Evolutionary conservation across 1,284 basidiomycete genomes (phyloP).

Genomic region (Athelia sp.): DNA sequence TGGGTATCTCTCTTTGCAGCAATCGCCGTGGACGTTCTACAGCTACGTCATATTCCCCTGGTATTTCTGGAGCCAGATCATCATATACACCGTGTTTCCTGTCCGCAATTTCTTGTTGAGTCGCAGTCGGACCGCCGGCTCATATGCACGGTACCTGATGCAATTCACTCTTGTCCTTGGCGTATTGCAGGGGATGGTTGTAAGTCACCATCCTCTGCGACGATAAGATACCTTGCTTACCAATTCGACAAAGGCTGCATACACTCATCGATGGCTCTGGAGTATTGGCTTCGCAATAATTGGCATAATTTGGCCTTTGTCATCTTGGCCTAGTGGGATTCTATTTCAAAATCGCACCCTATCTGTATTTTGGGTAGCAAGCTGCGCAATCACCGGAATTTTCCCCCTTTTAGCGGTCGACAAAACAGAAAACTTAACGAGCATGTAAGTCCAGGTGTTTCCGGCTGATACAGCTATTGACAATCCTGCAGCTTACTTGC

Average conservation of each 20-base stretch:
- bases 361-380: slow-evolving; percentile 41
- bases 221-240: slow-evolving; percentile 1
- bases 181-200: slow-evolving; percentile 68
- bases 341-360: slow-evolving; percentile 24
- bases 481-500: slow-evolving; percentile 20
- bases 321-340: slow-evolving; percentile 36
- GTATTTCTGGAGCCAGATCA: slow-evolving; percentile 68
- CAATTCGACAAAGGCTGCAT: slow-evolving; percentile 46
- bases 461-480: slow-evolving; percentile 11
- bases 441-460: slow-evolving; percentile 49
- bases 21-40: slow-evolving; percentile 72
- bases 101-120: slow-evolving; percentile 11
- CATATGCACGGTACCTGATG: slow-evolving; percentile 5
- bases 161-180: slow-evolving; percentile 29
- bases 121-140: neutral
- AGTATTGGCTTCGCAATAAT: slow-evolving; percentile 62
- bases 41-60: slow-evolving; percentile 73
- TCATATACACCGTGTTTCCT: slow-evolving; percentile 23
- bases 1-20: slow-evolving; percentile 56
- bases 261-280: slow-evolving; percentile 71
- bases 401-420: slow-evolving; percentile 76
- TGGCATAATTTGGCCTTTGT: slow-evolving; percentile 65
- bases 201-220: slow-evolving; percentile 31
- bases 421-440: slow-evolving; percentile 59
- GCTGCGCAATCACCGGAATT: slow-evolving; percentile 52